Evolutionary conservation across 495 filamentous ascomycete genomes (phyloP), one percentile per base, ranked within the genome.

Genomic region (Staphylotrichum tortipilum): DNA sequence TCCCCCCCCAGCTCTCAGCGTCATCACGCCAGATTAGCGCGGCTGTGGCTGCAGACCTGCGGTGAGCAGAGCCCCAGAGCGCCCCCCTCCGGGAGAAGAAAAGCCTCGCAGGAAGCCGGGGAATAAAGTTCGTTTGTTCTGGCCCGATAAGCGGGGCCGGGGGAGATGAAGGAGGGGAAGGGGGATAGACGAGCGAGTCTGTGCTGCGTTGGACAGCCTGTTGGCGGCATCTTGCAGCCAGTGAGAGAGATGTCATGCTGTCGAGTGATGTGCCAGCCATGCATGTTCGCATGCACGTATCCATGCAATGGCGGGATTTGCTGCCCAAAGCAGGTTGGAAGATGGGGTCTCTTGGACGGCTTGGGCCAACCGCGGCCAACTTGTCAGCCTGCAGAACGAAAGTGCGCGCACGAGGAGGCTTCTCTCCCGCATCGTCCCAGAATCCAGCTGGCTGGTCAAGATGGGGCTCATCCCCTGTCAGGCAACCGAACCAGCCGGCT

Each of bases 241-340:
- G 45, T 30, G 17, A 39, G 22, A 17, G 22, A 38, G 34, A 37
- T 39, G 45, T 10, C 44, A 15, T 19, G n/a, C 44, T 18, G 44
- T 58, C 55, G 44, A 51, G 47, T 58, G 56, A 58, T 55, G 52
- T 41, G 44, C 38, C 39, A 30, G 22, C 18, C 31, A 55, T 58
- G 55, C 55, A 55, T 28, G 53, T 34, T 41, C 43, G 4, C 29
- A 41, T 55, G 54, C 49, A 52, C 22, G 18, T 23, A 44, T 11
- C 42, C 38, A 51, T 49, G 49, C 44, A 44, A 38, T 29, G 30
- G 48, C 30, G 44, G 46, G 26, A n/a, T 39, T 30, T 24, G 40
- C 24, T 46, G 35, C 31, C 43, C 46, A 47, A 38, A 33, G 7
- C 17, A 28, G 33, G 2, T 40, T 26, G 36, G 34, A 26, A 12